Base-by-base conservation (phyloP, 2,329 filamentous ascomycete genomes). In the Scytalidium sp. region DNA sequence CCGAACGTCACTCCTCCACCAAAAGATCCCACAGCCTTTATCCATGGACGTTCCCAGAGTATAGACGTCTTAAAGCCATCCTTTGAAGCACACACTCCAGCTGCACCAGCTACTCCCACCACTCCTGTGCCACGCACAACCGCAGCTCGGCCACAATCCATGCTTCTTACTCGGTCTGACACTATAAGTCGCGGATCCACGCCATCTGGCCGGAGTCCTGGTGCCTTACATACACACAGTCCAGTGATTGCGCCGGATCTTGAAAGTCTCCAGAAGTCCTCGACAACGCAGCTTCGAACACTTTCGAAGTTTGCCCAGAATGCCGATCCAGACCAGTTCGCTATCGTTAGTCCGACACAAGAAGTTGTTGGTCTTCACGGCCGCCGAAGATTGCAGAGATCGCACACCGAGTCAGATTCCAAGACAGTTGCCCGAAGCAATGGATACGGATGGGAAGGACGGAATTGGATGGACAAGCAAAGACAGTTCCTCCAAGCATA, bases 391-490 rank as follows among this genome's bases (percentile, higher is more conserved):
- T 71, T 99, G 47, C 94, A 97, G 68, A 80, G 90, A 55, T 79
- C 80, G 21, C 81, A 80, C 54, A 83, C 78, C 57, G 72, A 72
- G 2, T 53, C 49, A n/a, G 54, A 52, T 9, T 55, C 55, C 17
- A 70, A 71, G 29, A 71, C 70, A 21, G 69, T 67, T 20, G 73
- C 74, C 19, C 74, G 75, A 55, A 67, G 67, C 9, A 60, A 63
- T 5, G 75, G 70, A 21, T 90, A 86, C 57, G 80, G 84, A 44
- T 94, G 91, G 86, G 83, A 89, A 55, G 85, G 85, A 19, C 83
- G 88, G 45, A 96, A 93, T 66, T 99, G 94, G 94, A 99, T 99
- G 93, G 94, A 99, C 68, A 94, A 96, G 66, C 93, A 99, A 66
- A 83, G 94, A 21, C 93, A 97, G 67, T 97, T 97, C 63, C 73